Base-by-base conservation (phyloP, 495 filamentous ascomycete genomes). In the Penicillium alfredii region DNA sequence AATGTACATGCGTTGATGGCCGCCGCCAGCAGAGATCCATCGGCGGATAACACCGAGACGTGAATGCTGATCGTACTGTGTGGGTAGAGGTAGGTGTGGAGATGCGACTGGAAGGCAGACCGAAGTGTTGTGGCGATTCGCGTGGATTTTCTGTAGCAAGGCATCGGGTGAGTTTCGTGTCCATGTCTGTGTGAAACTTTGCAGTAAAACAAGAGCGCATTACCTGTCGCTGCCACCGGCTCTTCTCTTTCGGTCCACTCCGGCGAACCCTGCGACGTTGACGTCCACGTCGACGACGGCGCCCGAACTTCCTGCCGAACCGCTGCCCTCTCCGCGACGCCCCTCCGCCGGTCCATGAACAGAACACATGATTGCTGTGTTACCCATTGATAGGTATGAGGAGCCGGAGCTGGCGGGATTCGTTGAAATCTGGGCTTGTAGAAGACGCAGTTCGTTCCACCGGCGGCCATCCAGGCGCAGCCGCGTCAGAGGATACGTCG, bases 361-460 rank as follows among this genome's bases (percentile, higher is more conserved):
- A 3, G 87, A 88, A 67, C 92, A 97, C 64, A 97, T 83, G 41
- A 97, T 81, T 54, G 93, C 87, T 3, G 93, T 98, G 57, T 96
- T 93, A 41, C 92, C 92, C 81, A 94, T 92, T 51, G 92, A 84
- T 14, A 97, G 72, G 61, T 94, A 95, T 33, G 78, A 80, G 15
- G 82, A 88, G 8, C 92, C 92, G 35, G 95, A 92, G 19, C 89
- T 86, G 38, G 88, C 78, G 16, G 88, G 78, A 63, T 94, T 90
- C 13, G 86, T 95, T 26, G 80, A 84, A 57, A 97, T 87, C 63
- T 93, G 85, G 23, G 84, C 90, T 63, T 82, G 77, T 28, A 97
- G 70, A 19, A 86, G 81, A 17, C 92, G 87, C 26, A 97, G 80
- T 61, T 99, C 92, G 66, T 99, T 99, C 93, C 93, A 99, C 30